Percentiles rank a stretch among this genome's conserved stretches.
phyloP scores from a whole-genome alignment of 225 moss, liverwort and hornwort species.

The Neckera pumila region DNA sequence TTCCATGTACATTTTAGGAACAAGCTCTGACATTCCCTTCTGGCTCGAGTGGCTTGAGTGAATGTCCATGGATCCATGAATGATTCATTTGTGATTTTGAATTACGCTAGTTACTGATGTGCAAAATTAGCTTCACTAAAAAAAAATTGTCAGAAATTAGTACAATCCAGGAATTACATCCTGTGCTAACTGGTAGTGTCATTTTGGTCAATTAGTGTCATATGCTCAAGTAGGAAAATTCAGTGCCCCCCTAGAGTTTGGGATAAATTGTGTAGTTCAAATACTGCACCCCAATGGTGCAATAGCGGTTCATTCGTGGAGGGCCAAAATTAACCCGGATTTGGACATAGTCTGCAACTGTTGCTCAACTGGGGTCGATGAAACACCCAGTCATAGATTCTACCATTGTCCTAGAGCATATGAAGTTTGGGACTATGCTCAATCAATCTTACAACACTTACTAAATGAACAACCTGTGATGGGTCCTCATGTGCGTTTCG shows the following conservation, averaged over 20 bases:
- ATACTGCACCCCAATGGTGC: background rate
- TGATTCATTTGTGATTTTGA: background rate
- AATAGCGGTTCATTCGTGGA: no score
- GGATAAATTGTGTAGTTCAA: background rate
- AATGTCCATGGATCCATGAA: background rate
- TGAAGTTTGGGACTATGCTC: no score
- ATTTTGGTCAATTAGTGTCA: background rate
- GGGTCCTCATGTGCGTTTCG: no score
- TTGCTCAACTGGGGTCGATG: no score
- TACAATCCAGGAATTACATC: background rate
- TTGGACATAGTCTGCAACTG: no score
- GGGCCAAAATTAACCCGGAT: no score
- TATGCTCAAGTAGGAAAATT: background rate
- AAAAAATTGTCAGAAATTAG: background rate
- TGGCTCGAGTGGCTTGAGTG: background rate
- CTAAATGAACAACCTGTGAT: no score
- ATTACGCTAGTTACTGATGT: background rate
- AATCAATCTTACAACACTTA: no score
- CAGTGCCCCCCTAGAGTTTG: background rate
- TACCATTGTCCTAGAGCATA: no score
- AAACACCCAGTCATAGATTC: no score
- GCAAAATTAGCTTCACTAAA: background rate
- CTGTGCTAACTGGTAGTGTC: background rate
- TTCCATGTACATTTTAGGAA: background rate
- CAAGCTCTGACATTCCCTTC: background rate